Evolutionary conservation across 345 rosid genomes (phyloP), one percentile per base, ranked within the genome.

Genomic region (Camelina neglecta): DNA sequence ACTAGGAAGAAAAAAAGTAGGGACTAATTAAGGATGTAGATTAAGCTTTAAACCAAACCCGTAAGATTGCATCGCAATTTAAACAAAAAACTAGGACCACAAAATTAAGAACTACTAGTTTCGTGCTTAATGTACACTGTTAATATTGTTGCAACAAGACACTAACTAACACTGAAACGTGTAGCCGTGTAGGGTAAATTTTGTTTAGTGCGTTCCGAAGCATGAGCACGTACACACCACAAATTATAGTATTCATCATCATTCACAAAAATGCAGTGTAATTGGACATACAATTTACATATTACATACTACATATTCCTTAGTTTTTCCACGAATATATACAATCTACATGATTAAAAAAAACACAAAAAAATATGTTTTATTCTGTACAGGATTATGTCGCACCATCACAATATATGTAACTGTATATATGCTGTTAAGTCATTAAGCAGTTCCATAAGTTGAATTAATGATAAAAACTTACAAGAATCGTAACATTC

Each of bases 1-100:
- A 61, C 59, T 48, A 59, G 24, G 23, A 55, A 26, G 23, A 24
- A 26, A 45, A 57, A 18, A 57, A 24, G 33, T 29, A 44, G 57
- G 20, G 9, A 36, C 18, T 69, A 29, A 29, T 29, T 29, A 56
- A 69, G 12, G 18, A 55, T 44, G 21, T 44, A 26, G 7, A 54
- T 41, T 41, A 45, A 57, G 23, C 48, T 60, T 35, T 47, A 55
- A 53, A 62, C 44, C 21, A 72, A 29, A 23, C 21, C 51, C 62
- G 21, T 24, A 61, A 50, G 48, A 21, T 49, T 49, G 18, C 56
- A 5, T 70, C 45, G 41, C 60, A 12, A 45, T 45, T 60, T 20
- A 18, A 18, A 11, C 11, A 21, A 31, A 29, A 59, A 60, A 59
- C 1, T 47, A 18, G 3, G 2, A 23, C 44, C 7, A 56, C 7